A percentile compares a stretch with the other conserved stretches of the same genome.
Conservation (phyloP, 306 rosid species). For the Biancaea sappan region DNA sequence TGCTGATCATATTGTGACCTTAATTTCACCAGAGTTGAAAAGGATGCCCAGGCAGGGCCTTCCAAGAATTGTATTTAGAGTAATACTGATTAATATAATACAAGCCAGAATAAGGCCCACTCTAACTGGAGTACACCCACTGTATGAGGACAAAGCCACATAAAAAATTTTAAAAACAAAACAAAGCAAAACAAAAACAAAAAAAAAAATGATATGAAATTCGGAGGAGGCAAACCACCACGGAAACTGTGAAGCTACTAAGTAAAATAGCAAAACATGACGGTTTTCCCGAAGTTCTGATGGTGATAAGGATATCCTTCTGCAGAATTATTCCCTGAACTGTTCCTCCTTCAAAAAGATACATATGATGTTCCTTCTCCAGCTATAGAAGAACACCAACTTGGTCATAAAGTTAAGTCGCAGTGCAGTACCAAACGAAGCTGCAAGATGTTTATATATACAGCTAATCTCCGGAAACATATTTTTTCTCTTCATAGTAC, state of each 20-base stretch:
- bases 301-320: slow-evolving; percentile 21
- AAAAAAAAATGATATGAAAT: slow-evolving; percentile 43
- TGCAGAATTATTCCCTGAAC: slow-evolving; percentile 22
- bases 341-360: slow-evolving; percentile 30
- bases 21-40: too few relatives aligned
- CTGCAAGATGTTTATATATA: slow-evolving; percentile 21
- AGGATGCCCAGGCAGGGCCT: background rate
- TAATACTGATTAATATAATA: slow-evolving; percentile 17
- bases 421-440: slow-evolving; percentile 29
- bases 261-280: slow-evolving; percentile 29
- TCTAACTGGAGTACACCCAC: background rate
- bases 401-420: slow-evolving; percentile 36
- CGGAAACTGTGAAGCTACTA: slow-evolving; percentile 25
- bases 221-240: slow-evolving; percentile 28
- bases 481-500: slow-evolving; percentile 80
- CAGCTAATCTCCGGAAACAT: slow-evolving; percentile 77
- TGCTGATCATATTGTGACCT: background rate
- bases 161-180: slow-evolving; percentile 29
- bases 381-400: slow-evolving; percentile 35
- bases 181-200: too few relatives aligned
- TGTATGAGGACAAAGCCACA: slow-evolving; percentile 27
- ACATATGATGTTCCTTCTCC: slow-evolving; percentile 27
- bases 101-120: slow-evolving; percentile 11
- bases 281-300: slow-evolving; percentile 21
- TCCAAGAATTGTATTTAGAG: background rate